Evolutionary conservation across 1,284 basidiomycete species (phyloP).

Genomic region (Termitomyces sp.): DNA sequence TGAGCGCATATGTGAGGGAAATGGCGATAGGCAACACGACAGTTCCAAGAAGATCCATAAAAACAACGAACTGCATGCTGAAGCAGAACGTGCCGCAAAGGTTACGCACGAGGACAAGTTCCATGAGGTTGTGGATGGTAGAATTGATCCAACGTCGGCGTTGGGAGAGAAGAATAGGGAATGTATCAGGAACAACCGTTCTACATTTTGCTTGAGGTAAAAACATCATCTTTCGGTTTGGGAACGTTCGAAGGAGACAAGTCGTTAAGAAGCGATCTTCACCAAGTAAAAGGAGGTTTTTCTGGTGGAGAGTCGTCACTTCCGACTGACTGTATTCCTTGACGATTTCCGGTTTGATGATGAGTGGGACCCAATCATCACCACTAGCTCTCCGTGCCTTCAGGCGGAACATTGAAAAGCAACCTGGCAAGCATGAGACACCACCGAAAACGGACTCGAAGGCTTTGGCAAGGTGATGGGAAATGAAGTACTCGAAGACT

Average conservation of each 20-base stretch:
- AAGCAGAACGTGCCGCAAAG: slow-evolving; percentile 96
- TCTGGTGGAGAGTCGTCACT: slow-evolving; percentile 94
- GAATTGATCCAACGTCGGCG: slow-evolving; percentile 99
- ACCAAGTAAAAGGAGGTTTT: slow-evolving; percentile 93
- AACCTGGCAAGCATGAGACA: slow-evolving; percentile 97
- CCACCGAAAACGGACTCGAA: slow-evolving; percentile 99
- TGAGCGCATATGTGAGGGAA: slow-evolving; percentile 82
- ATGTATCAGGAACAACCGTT: slow-evolving; percentile 95
- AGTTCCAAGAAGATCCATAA: slow-evolving; percentile 97
- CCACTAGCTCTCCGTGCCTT: slow-evolving; percentile 86
- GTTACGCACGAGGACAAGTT: slow-evolving; percentile 94
- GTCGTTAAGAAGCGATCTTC: slow-evolving; percentile 99
- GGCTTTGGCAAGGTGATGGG: slow-evolving; percentile 95
- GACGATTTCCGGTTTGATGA: slow-evolving; percentile 96
- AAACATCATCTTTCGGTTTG: slow-evolving; percentile 99
- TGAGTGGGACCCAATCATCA: slow-evolving; percentile 96
- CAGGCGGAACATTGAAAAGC: slow-evolving; percentile 99
- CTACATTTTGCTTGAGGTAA: slow-evolving; percentile 93
- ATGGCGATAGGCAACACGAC: slow-evolving; percentile 95
- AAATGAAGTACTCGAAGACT: slow-evolving; percentile 99
- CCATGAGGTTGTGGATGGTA: slow-evolving; percentile 99
- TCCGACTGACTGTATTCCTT: slow-evolving; percentile 95
- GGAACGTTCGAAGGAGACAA: slow-evolving; percentile 92
- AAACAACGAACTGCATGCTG: slow-evolving; percentile 97
- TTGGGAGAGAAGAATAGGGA: slow-evolving; percentile 90